Evolutionary conservation across 176 grass and related monocot genomes (phyloP).

Genomic region (Elymus sibiricus): DNA sequence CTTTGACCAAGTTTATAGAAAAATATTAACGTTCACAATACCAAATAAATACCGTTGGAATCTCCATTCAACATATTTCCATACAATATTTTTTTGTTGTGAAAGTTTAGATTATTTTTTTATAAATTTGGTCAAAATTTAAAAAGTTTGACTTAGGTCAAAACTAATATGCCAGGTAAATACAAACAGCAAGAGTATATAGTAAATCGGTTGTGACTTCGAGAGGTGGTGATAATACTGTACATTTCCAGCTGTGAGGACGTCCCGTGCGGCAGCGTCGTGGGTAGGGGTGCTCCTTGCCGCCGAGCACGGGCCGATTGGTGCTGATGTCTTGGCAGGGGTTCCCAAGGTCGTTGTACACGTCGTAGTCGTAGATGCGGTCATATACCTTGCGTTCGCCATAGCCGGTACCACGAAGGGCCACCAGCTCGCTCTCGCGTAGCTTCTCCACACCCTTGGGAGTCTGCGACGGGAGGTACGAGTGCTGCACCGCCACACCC

Average conservation of each 20-base stretch:
- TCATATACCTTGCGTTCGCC: constrained; percentile 27
- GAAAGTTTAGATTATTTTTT: too few relatives aligned
- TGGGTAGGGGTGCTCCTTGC: constrained; percentile 49
- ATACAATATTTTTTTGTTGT: too few relatives aligned
- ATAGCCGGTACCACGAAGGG: constrained; percentile 28
- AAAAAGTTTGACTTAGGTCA: too few relatives aligned
- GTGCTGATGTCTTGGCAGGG: not conserved
- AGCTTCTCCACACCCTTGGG: constrained; percentile 37
- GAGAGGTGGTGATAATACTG: too few relatives aligned
- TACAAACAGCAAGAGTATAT: too few relatives aligned
- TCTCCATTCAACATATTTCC: too few relatives aligned
- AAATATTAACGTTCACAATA: too few relatives aligned
- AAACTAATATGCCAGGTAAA: too few relatives aligned
- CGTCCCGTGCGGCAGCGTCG: constrained; percentile 73
- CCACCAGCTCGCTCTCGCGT: constrained; percentile 40
- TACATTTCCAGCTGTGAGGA: not conserved
- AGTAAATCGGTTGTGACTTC: too few relatives aligned
- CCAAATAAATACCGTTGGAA: too few relatives aligned
- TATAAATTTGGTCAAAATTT: too few relatives aligned
- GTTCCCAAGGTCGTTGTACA: constrained; percentile 69
- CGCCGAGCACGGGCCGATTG: constrained; percentile 51
- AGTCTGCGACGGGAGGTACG: constrained; percentile 67
- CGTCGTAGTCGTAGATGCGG: constrained; percentile 57
- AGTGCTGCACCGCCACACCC: constrained; percentile 25
- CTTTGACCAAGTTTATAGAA: too few relatives aligned